Conservation (phyloP, 441 rosid genomes). For the Populus hybrid region DNA sequence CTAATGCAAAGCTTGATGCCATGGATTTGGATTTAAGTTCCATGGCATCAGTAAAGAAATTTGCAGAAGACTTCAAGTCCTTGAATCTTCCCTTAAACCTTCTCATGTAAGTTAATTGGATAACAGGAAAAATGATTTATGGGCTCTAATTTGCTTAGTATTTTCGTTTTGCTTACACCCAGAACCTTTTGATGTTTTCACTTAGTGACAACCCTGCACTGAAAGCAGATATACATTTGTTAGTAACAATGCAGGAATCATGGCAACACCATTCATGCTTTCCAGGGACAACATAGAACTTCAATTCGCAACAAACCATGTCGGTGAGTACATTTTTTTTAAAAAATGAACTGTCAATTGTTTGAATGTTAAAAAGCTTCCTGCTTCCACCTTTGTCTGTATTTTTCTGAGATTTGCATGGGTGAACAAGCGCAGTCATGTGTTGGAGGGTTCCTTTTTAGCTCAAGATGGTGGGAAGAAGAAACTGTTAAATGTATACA, state of each 20-base stretch:
- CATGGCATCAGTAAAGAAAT: constrained; percentile 27
- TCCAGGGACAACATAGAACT: constrained; percentile 31
- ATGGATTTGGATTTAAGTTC: constrained; percentile 37
- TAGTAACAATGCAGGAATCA: constrained; percentile 36
- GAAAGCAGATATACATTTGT: background rate
- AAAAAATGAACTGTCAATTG: background rate
- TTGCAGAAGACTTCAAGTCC: constrained; percentile 25
- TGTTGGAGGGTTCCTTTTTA: background rate
- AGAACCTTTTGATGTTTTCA: background rate
- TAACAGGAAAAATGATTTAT: background rate
- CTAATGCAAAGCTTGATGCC: constrained; percentile 29
- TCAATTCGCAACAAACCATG: constrained; percentile 37
- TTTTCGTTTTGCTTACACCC: background rate
- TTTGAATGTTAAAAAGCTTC: background rate
- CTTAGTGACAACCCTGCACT: background rate
- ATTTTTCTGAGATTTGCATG: background rate
- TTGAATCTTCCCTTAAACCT: constrained; percentile 30
- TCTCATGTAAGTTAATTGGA: constrained; percentile 26
- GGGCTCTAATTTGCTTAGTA: background rate
- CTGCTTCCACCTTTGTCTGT: background rate
- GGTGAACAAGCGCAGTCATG: background rate
- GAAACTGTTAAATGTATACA: background rate
- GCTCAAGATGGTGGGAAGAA: background rate
- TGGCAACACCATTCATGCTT: constrained; percentile 21
- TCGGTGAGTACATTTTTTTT: constrained; percentile 18